Evolutionary conservation across 1,284 basidiomycete genomes (phyloP).

Genomic region (Rhodotorula sp.): DNA sequence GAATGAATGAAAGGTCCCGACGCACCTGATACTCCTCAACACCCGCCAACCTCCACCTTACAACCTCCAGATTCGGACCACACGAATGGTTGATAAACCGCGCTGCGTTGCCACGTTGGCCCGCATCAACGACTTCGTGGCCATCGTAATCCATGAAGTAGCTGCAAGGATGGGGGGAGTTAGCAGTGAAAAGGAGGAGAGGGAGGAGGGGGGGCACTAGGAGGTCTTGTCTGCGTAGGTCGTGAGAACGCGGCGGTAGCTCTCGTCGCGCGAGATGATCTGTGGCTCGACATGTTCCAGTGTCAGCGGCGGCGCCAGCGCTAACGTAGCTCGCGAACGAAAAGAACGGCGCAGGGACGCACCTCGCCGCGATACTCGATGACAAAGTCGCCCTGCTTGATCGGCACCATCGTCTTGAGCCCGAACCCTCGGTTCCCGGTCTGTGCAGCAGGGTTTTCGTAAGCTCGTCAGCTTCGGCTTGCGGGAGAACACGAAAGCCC

Average conservation of each 20-base stretch:
- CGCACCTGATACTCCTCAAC: conserved; percentile 53
- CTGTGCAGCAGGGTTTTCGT: conserved; percentile 35
- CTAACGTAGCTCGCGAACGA: too few species aligned
- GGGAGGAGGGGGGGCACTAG: conserved; percentile 50
- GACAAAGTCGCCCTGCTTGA: conserved; percentile 52
- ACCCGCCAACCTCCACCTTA: conserved; percentile 42
- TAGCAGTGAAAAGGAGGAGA: not conserved
- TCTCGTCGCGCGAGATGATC: conserved; percentile 44
- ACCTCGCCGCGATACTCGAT: conserved; percentile 54
- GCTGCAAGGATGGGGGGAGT: not conserved
- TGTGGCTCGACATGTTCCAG: not conserved
- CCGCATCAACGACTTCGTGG: conserved; percentile 7
- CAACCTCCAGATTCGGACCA: conserved; percentile 40
- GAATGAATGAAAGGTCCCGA: conserved; percentile 14
- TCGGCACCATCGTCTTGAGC: conserved; percentile 49
- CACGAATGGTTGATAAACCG: conserved; percentile 52
- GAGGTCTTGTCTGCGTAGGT: conserved; percentile 45
- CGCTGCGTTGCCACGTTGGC: conserved; percentile 51
- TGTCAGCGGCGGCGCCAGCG: too few species aligned
- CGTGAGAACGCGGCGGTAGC: conserved; percentile 38
- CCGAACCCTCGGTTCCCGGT: conserved; percentile 54
- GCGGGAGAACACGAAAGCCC: not conserved
- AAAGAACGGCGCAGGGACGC: too few species aligned
- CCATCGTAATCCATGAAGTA: conserved; percentile 44
- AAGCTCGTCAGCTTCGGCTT: not conserved